Conservation (phyloP, 352 stramenopile genomes). For the Phytophthora pinifolia region DNA sequence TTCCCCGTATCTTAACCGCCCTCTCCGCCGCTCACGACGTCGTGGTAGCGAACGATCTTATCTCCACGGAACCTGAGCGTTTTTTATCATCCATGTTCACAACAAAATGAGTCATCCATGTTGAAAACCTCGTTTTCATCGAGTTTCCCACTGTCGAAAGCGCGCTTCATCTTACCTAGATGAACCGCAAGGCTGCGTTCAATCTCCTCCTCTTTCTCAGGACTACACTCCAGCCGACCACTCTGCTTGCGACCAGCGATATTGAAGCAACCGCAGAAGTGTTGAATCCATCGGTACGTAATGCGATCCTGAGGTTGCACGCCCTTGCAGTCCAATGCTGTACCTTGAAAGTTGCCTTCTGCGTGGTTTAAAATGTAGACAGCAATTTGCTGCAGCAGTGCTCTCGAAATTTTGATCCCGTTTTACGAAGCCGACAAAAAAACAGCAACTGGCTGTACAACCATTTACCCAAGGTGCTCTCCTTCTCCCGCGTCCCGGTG, state of each 20-base stretch:
- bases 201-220: not conserved
- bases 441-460: not conserved
- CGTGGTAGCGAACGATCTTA: not conserved
- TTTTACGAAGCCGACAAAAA: not conserved
- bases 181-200: not conserved
- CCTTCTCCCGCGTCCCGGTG: not conserved
- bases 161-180: constrained; percentile 1
- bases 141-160: not conserved
- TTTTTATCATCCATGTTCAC: constrained; percentile 5
- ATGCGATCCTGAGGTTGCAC: not conserved
- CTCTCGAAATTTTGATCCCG: not conserved
- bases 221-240: not conserved
- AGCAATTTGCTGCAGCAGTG: not conserved
- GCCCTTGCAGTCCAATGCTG: not conserved
- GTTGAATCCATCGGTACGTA: not conserved
- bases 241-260: not conserved
- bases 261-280: not conserved
- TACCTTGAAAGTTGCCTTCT: not conserved
- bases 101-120: constrained; percentile 5
- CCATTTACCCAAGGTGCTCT: not conserved
- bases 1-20: not conserved
- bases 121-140: constrained; percentile 2
- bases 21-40: not conserved
- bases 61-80: constrained; percentile 2
- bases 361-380: not conserved